Base-by-base conservation (phyloP, 495 filamentous ascomycete genomes). In the Penicillium herquei region DNA sequence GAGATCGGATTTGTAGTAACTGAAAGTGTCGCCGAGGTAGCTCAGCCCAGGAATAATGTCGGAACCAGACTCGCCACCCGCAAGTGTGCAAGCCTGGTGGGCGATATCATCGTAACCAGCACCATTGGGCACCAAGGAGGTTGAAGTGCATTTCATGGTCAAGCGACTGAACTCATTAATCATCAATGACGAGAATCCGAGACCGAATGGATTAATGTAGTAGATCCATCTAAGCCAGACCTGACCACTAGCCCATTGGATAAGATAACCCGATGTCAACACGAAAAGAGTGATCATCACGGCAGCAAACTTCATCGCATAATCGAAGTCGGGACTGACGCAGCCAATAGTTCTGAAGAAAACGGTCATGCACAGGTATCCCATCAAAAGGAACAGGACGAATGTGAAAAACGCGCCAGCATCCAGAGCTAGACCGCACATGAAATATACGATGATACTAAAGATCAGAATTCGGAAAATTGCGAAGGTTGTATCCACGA, bases 171-270 rank as follows among this genome's bases (percentile, higher is more conserved):
- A 94, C 66, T 94, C 91, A 58, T 94, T 94, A 58, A 89, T 84
- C 89, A 94, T 93, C 68, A 95, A 58, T 0, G 82, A 73, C 7
- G 84, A 78, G 67, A 94, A 93, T 0, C 84, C 81, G 3, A 92
- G 78, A 35, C 88, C 88, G 6, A 93, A 78, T 0, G 87, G 82
- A 53, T 92, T 92, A 64, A 92, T 79, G 67, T 84, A 93, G 72
- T 89, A 92, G 40, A 93, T 86, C 89, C 89, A 92, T 16, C 85
- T 71, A 18, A 91, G 70, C 89, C 89, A 92, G 7, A 85, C 84
- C 52, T 90, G 83, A 44, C 86, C 75, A 7, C 69, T 76, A 21
- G 85, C 80, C 61, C 83, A 90, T 56, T 90, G 87, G 54, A 93
- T 90, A 11, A 92, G 70, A 70, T 94, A 94, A 9, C 90, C 90